A percentile compares a stretch with the other conserved stretches of the same genome.
These are phyloP conservation scores for Paramecium sexaurelia DNA, from an alignment of 73 alveolate species.

Conservation along the genomic window DNA sequence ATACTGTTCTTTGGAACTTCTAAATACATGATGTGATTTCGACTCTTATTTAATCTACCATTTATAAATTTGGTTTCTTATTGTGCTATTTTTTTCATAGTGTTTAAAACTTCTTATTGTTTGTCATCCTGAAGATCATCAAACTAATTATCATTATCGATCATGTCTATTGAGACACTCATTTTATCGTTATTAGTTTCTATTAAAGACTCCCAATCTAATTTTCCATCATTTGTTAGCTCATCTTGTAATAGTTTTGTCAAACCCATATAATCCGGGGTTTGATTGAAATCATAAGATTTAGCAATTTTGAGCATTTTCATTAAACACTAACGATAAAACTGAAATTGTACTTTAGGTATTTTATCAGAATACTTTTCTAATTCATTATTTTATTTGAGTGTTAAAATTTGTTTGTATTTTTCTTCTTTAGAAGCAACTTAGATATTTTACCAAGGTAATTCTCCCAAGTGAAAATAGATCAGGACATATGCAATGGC, in stretches of 20 bases:
- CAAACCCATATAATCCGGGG: slow-evolving; percentile 38
- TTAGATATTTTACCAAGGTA: slow-evolving; percentile 87
- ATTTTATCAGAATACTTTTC: background rate
- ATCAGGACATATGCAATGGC: slow-evolving; percentile 84
- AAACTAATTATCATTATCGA: slow-evolving; percentile 19
- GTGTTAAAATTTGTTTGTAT: slow-evolving; percentile 75
- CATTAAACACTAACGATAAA: background rate
- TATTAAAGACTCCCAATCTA: slow-evolving; percentile 24
- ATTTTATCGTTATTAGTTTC: background rate
- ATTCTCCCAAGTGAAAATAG: slow-evolving; percentile 80
- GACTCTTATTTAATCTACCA: slow-evolving; percentile 19
- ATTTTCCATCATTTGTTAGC: background rate
- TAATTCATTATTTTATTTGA: slow-evolving; percentile 61
- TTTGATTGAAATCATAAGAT: background rate
- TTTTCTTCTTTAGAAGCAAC: slow-evolving; percentile 80
- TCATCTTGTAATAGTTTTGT: background rate
- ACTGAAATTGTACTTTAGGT: background rate
- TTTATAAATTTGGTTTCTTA: background rate
- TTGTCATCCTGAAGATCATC: background rate
- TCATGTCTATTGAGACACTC: slow-evolving; percentile 49
- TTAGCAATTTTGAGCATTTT: background rate
- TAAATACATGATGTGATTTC: background rate
- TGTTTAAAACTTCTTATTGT: background rate
- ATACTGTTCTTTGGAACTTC: slow-evolving; percentile 22
- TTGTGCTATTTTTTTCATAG: slow-evolving; percentile 37